Evolutionary conservation across 257 asterid species (phyloP), one percentile per base, ranked within the genome.

Genomic region (Apocynum venetum): DNA sequence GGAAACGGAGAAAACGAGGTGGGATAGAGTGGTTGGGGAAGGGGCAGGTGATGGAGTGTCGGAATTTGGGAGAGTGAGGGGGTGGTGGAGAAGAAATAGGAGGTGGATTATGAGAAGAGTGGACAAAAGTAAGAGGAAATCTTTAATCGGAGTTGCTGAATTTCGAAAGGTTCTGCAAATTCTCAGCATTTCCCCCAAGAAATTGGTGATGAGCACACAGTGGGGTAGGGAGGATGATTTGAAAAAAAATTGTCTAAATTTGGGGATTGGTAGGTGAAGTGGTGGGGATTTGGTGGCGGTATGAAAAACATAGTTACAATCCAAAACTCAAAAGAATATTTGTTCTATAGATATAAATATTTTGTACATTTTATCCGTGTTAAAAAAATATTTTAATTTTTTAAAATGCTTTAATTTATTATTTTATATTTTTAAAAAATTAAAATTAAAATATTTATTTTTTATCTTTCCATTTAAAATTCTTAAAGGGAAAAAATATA

Each of bases 1-100:
- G 78, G 91, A 86, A 71, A 93, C 44, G 70, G 96, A 87, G 80
- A 91, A 89, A 80, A 85, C 90, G 81, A 89, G 43, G 73, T 76
- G 88, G 68, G 78, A 68, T 78, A 74, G 70, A 73, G 92, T 47
- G 25, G 75, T 49, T 36, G 61, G 76, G 6, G 65, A n/a, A 1
- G 65, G 77, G 57, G 36, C 43, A 3, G 53, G 84, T 2, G n/a
- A 72, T 51, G 40, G 76, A 47, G 67, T 74, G 51, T 6, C 7
- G 59, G 71, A 35, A 82, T 81, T 6, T 17, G 79, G 83, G 41
- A 76, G 66, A 25, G 61, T 64, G 49, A 46, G 64, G 47, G 76
- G 79, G 79, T 85, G 88, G 75, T 84, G 87, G 81, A 86, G 86
- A 75, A 72, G 80, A 76, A 84, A 75, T 76, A 89, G 84, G 59